Percentiles rank a stretch among this genome's conserved stretches.
These are phyloP conservation scores for Eimeria necatrix DNA, from an alignment of 169 alveolate species.

Conservation along the genomic window DNA sequence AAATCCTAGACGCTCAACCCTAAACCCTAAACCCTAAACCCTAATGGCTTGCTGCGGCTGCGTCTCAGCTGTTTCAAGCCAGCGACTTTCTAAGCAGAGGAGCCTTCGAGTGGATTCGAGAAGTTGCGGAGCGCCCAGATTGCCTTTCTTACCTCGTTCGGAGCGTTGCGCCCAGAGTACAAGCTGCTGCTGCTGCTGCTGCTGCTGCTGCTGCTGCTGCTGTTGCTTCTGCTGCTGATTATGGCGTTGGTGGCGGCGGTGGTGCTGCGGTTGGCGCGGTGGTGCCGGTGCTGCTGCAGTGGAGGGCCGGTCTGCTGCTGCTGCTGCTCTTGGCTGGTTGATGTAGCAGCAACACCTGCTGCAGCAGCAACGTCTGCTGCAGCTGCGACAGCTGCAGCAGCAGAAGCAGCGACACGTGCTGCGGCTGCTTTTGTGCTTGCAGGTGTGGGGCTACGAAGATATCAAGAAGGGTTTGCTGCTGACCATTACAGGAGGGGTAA, in stretches of 20 bases:
- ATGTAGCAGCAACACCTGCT: too few species aligned
- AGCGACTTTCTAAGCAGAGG: conserved; percentile 62
- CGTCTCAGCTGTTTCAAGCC: conserved; percentile 65
- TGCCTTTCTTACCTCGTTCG: conserved; percentile 62
- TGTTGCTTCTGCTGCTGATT: background rate
- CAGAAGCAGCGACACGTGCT: background rate
- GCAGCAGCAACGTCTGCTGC: too few species aligned
- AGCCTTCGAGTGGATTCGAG: conserved; percentile 74
- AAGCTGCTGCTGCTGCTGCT: conserved; percentile 21
- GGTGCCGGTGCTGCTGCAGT: background rate
- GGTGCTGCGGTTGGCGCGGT: background rate
- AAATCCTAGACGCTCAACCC: background rate
- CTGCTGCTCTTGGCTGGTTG: background rate
- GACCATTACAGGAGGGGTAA: conserved; percentile 98
- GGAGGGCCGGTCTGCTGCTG: background rate
- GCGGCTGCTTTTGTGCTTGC: background rate
- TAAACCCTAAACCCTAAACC: background rate
- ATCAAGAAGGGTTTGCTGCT: conserved; percentile 98
- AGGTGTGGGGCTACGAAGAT: conserved; percentile 97
- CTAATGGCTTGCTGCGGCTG: background rate
- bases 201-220: background rate
- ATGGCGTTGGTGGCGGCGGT: background rate
- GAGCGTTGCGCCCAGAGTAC: conserved; percentile 77
- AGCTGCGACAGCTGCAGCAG: too few species aligned
- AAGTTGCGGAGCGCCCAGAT: conserved; percentile 28